Conservation (phyloP, 306 rosid species). For the Coriaria nepalensis region DNA sequence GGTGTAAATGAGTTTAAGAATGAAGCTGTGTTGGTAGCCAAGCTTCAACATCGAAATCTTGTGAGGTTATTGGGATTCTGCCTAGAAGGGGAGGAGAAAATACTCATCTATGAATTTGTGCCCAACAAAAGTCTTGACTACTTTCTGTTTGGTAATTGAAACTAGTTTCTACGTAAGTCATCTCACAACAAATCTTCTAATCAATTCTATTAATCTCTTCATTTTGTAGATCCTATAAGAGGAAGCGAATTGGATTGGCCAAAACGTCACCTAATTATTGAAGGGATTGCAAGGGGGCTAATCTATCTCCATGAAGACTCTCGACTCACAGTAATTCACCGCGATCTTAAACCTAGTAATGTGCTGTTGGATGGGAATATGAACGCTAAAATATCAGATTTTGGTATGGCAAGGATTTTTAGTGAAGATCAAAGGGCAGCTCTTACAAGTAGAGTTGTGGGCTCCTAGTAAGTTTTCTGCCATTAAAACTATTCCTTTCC, state of each 20-base stretch:
- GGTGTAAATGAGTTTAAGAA: constrained; percentile 15
- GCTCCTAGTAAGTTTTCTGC: constrained; percentile 41
- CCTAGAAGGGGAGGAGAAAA: constrained; percentile 10
- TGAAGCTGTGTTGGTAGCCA: constrained; percentile 15
- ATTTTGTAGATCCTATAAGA: constrained; percentile 29
- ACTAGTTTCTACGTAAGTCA: too few relatives aligned
- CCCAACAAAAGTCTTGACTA: constrained; percentile 12
- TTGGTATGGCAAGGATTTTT: constrained; percentile 32
- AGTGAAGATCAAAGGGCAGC: constrained; percentile 21
- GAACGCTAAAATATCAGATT: constrained; percentile 32
- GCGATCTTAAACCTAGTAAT: constrained; percentile 34
- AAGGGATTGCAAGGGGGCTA: constrained; percentile 43
- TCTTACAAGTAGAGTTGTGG: constrained; percentile 24
- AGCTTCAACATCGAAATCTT: constrained; percentile 19
- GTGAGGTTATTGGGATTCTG: constrained; percentile 10
- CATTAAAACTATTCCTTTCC: too few relatives aligned
- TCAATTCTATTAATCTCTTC: too few relatives aligned
- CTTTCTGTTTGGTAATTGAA: constrained; percentile 4
- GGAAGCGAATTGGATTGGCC: constrained; percentile 13
- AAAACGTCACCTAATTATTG: constrained; percentile 8
- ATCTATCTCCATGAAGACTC: constrained; percentile 51
- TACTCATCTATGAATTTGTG: constrained; percentile 8
- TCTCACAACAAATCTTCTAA: too few relatives aligned
- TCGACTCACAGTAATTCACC: constrained; percentile 27
- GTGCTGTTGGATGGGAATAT: constrained; percentile 22